Evolutionary conservation across 73 alveolate species (phyloP).

Genomic region (Diophrys appendiculata): DNA sequence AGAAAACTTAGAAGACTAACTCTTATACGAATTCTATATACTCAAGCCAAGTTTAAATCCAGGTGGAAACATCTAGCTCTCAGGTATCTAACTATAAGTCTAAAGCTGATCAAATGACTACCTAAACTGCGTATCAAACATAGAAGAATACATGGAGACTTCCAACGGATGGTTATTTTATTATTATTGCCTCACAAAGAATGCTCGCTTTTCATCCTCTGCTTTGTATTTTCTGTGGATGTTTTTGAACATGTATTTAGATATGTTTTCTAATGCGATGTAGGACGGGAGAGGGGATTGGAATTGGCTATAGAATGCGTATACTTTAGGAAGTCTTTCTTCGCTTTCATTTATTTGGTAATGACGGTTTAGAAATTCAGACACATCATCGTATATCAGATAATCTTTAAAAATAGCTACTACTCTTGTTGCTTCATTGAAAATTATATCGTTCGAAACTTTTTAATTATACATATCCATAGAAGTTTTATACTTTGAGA

Average conservation of each 20-base stretch:
- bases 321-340: constrained; percentile 9
- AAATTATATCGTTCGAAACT: constrained; percentile 70
- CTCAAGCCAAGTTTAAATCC: too few relatives aligned
- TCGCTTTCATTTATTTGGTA: constrained; percentile 1
- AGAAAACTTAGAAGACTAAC: neutral
- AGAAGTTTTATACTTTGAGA: constrained; percentile 9
- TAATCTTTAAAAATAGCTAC: constrained; percentile 77
- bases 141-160: neutral
- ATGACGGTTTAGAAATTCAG: constrained; percentile 12
- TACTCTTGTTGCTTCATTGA: constrained; percentile 74
- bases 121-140: neutral
- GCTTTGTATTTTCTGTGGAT: neutral
- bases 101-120: neutral
- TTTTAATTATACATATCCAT: constrained; percentile 51
- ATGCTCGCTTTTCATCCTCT: constrained; percentile 21
- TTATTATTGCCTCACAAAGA: too few relatives aligned
- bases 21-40: neutral
- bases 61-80: too few relatives aligned
- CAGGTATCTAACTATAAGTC: too few relatives aligned
- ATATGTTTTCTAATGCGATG: constrained; percentile 6
- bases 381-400: constrained; percentile 19
- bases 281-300: constrained; percentile 3
- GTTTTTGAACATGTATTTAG: constrained; percentile 7
- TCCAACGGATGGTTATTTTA: neutral
- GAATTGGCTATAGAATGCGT: neutral